Conservation (phyloP, 306 rosid genomes). For the Lathyrus sativus region DNA sequence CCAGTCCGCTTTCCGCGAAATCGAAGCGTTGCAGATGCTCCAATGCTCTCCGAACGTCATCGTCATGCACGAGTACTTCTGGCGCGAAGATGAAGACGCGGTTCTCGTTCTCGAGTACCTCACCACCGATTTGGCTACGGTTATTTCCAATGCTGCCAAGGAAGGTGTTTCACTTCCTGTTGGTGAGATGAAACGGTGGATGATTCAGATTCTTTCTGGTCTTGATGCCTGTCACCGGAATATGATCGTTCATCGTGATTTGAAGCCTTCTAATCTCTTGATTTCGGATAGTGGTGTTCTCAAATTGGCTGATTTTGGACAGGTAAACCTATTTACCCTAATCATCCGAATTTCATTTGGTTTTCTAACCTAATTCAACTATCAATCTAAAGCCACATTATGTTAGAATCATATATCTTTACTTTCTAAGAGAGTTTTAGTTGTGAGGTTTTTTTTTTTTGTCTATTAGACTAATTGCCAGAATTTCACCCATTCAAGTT, state of each 20-base stretch:
- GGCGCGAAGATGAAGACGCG: slow-evolving; percentile 89
- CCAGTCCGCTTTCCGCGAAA: slow-evolving; percentile 89
- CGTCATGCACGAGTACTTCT: slow-evolving; percentile 67
- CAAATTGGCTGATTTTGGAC: slow-evolving; percentile 93
- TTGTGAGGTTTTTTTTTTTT: too few relatives aligned
- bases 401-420: slow-evolving; percentile 6
- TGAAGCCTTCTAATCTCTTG: slow-evolving; percentile 88
- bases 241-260: slow-evolving; percentile 83
- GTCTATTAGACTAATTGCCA: too few relatives aligned
- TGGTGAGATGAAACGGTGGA: slow-evolving; percentile 83
- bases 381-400: background rate
- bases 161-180: slow-evolving; percentile 35
- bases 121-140: slow-evolving; percentile 65
- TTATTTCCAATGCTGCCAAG: slow-evolving; percentile 56
- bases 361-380: background rate
- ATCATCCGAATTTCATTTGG: background rate
- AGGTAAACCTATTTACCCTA: slow-evolving; percentile 37
- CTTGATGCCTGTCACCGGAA: slow-evolving; percentile 78
- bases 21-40: slow-evolving; percentile 78
- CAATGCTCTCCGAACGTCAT: slow-evolving; percentile 68
- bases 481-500: too few relatives aligned
- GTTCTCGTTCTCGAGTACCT: slow-evolving; percentile 86
- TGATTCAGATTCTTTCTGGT: slow-evolving; percentile 83
- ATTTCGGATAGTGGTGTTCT: slow-evolving; percentile 78
- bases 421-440: background rate